Percentiles rank a stretch among this genome's conserved stretches.
phyloP scores from a whole-genome alignment of 129 eudicot species.

The Helianthus tuberosus region DNA sequence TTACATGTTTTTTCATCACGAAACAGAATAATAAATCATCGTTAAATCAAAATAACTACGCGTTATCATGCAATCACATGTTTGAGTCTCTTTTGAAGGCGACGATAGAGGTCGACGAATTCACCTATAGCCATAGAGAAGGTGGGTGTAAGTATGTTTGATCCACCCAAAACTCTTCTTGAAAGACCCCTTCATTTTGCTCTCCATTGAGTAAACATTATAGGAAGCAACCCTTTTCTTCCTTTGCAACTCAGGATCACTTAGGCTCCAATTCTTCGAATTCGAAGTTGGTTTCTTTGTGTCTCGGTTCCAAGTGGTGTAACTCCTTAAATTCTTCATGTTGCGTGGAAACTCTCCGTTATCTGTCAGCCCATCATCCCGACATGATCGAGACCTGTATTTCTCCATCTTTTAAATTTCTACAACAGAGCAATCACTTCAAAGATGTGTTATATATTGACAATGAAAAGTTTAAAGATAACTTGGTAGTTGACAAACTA shows the following conservation, averaged over 20 bases:
- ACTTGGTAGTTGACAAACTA: neutral
- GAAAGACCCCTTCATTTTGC: conserved; percentile 78
- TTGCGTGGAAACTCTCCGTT: conserved; percentile 40
- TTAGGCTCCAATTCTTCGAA: conserved; percentile 49
- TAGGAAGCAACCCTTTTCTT: conserved; percentile 79
- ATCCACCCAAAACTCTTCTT: conserved; percentile 91
- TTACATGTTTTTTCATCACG: neutral
- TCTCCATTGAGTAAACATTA: conserved; percentile 65
- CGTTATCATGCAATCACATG: neutral
- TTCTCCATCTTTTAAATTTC: conserved; percentile 46
- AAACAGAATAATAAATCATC: neutral
- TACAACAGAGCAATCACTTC: neutral
- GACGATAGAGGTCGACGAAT: neutral
- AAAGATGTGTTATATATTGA: conserved; percentile 10
- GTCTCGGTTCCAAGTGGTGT: conserved; percentile 21
- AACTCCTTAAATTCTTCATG: conserved; percentile 65
- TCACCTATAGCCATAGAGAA: conserved; percentile 59
- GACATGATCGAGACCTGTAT: conserved; percentile 64
- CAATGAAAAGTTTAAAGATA: neutral
- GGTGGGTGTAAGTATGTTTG: conserved; percentile 50
- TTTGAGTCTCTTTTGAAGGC: neutral
- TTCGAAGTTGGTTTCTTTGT: neutral
- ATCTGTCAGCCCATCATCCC: conserved; percentile 42
- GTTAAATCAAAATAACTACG: neutral
- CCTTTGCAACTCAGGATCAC: conserved; percentile 76